These are phyloP conservation scores for Mycena polygramma DNA, from an alignment of 768 basidiomycete species.

Conservation along the genomic window DNA sequence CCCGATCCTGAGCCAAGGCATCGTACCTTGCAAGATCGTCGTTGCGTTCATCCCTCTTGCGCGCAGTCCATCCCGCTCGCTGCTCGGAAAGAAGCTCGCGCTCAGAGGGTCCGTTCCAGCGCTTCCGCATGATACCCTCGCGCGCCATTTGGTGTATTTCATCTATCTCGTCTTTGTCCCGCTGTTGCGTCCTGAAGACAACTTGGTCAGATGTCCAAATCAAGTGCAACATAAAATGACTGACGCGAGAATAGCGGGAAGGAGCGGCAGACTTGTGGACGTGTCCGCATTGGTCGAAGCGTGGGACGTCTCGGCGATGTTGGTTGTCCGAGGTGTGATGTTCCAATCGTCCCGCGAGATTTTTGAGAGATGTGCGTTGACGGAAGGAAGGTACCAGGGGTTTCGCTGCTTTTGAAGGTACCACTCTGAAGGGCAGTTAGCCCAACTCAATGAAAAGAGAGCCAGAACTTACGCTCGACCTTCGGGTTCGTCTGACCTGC, in stretches of 20 bases:
- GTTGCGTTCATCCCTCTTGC: too few relatives aligned
- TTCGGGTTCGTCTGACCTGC: not conserved
- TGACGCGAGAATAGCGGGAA: constrained; percentile 10
- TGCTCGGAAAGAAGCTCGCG: constrained; percentile 7
- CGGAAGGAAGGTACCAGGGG: too few relatives aligned
- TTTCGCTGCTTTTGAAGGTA: too few relatives aligned
- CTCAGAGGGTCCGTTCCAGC: constrained; percentile 2
- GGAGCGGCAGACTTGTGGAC: too few relatives aligned
- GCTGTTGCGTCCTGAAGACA: not conserved
- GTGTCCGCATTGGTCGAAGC: too few relatives aligned
- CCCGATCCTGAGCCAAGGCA: too few relatives aligned
- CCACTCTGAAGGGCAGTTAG: too few relatives aligned
- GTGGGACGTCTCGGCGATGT: too few relatives aligned
- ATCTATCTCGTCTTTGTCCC: not conserved
- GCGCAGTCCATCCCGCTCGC: too few relatives aligned
- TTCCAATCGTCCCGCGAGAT: constrained; percentile 32
- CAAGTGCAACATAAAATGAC: not conserved
- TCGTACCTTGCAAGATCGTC: too few relatives aligned
- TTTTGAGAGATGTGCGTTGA: constrained; percentile 33
- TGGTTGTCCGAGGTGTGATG: constrained; percentile 14
- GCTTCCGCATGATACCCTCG: not conserved
- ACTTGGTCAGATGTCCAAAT: not conserved
- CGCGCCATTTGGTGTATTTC: not conserved
- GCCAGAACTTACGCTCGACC: constrained; percentile 9
- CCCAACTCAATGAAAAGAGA: too few relatives aligned